phyloP scores from a whole-genome alignment of 2,329 filamentous ascomycete genomes.

The Knufia petricola region DNA sequence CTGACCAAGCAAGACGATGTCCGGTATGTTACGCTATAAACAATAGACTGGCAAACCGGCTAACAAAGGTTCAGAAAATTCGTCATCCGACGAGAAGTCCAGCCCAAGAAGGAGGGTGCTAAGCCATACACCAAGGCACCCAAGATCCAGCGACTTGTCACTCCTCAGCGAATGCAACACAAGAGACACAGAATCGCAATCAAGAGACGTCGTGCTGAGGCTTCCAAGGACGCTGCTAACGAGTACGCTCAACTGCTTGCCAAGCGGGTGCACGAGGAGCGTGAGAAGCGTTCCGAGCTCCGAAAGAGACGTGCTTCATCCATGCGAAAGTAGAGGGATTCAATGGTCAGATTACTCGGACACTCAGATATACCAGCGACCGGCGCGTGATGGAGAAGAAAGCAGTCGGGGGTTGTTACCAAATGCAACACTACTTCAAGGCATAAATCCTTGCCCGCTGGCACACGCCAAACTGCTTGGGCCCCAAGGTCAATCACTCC shows the following conservation, averaged over 20 bases:
- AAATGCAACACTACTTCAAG: neutral
- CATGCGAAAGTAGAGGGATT: conserved; percentile 70
- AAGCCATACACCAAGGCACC: conserved; percentile 99
- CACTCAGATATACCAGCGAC: neutral
- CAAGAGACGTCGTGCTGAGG: conserved; percentile 95
- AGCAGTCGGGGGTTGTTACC: neutral
- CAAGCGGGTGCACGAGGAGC: conserved; percentile 95
- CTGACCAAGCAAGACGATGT: conserved; percentile 99
- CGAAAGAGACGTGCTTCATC: conserved; percentile 96
- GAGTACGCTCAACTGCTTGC: conserved; percentile 94
- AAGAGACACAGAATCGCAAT: conserved; percentile 97
- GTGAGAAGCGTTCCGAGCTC: conserved; percentile 83
- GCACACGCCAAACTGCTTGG: neutral
- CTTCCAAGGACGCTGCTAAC: conserved; percentile 96
- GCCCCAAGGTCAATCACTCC: neutral
- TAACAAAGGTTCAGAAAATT: conserved; percentile 81
- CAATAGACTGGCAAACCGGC: conserved; percentile 16
- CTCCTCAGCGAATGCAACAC: conserved; percentile 98
- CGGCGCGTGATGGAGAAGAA: neutral
- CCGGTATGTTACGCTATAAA: conserved; percentile 49
- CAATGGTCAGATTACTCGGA: neutral
- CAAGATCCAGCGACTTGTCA: conserved; percentile 99
- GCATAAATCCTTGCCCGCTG: neutral
- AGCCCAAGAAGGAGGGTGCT: conserved; percentile 95
- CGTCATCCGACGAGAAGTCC: conserved; percentile 97